These are phyloP conservation scores for Dendrocalamus latiflorus DNA, from an alignment of 202 grass and related monocot species.

Conservation along the genomic window DNA sequence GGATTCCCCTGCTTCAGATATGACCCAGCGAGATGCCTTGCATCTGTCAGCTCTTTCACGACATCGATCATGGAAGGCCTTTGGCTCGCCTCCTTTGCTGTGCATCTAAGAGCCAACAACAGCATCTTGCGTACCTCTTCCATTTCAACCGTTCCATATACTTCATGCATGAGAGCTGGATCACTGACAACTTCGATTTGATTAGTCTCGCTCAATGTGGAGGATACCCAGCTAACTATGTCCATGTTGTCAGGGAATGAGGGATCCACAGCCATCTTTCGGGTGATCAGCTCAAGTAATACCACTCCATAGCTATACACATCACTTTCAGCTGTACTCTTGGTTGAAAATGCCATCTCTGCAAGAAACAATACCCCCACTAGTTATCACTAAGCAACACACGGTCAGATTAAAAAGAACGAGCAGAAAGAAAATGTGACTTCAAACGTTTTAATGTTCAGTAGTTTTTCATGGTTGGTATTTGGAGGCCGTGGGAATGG, in stretches of 20 bases:
- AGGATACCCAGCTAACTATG: slow-evolving; percentile 46
- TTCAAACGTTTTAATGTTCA: no score
- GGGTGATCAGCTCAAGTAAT: slow-evolving; percentile 56
- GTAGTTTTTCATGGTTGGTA: neutral
- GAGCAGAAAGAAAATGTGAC: no score
- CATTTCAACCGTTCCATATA: slow-evolving; percentile 20
- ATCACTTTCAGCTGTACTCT: slow-evolving; percentile 30
- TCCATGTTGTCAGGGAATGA: slow-evolving; percentile 35
- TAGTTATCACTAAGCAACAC: neutral
- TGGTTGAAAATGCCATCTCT: slow-evolving; percentile 59
- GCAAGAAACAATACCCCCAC: slow-evolving; percentile 2
- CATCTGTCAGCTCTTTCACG: slow-evolving; percentile 43
- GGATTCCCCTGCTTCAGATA: neutral
- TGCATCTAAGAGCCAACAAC: slow-evolving; percentile 43
- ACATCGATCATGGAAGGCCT: slow-evolving; percentile 45
- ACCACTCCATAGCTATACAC: slow-evolving; percentile 68
- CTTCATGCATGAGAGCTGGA: slow-evolving; percentile 24
- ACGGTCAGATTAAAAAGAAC: neutral
- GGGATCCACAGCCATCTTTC: slow-evolving; percentile 47
- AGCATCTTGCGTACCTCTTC: slow-evolving; percentile 25
- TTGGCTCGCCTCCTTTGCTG: neutral
- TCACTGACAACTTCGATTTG: slow-evolving; percentile 35
- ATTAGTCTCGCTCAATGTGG: neutral
- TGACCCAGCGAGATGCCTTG: slow-evolving; percentile 2
- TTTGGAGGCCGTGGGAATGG: no score